A percentile compares a stretch with the other conserved stretches of the same genome.
phyloP scores from a whole-genome alignment of 495 filamentous ascomycete species.

The Talaromyces wortmannii region DNA sequence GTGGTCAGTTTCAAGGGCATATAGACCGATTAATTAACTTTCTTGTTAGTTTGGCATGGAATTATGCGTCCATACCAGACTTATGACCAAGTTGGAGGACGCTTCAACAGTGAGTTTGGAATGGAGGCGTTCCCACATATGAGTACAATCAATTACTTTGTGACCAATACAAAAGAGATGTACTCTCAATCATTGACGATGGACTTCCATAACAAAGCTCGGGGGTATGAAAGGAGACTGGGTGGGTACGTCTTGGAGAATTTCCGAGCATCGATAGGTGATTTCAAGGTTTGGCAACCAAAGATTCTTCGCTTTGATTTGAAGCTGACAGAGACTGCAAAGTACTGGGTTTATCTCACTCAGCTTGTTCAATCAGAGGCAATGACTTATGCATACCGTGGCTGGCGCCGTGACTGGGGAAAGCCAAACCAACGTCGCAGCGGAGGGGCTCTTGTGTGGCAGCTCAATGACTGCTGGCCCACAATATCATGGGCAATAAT shows the following conservation, averaged over 20 bases:
- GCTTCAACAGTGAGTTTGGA: constrained; percentile 92
- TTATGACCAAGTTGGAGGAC: constrained; percentile 75
- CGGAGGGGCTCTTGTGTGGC: constrained; percentile 90
- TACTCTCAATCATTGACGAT: constrained; percentile 80
- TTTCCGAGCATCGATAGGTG: constrained; percentile 51
- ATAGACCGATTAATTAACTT: not conserved
- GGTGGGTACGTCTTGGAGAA: constrained; percentile 88
- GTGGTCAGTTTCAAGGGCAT: not conserved
- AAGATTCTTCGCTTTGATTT: not conserved
- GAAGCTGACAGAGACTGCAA: constrained; percentile 20
- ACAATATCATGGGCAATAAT: constrained; percentile 80
- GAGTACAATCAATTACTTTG: constrained; percentile 73
- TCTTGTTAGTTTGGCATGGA: constrained; percentile 92
- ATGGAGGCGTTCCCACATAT: constrained; percentile 88
- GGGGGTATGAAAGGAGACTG: constrained; percentile 79
- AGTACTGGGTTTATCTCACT: constrained; percentile 81
- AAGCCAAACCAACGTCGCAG: constrained; percentile 63
- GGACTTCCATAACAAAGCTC: constrained; percentile 95
- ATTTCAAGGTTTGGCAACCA: constrained; percentile 35
- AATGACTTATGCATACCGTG: constrained; percentile 75
- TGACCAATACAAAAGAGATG: constrained; percentile 62
- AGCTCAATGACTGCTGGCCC: constrained; percentile 97
- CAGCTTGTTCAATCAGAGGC: constrained; percentile 92
- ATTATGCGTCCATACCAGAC: constrained; percentile 88
- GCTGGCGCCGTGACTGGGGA: constrained; percentile 89